Base-by-base conservation (phyloP, 371 early-diverging fungal species). In the Apophysomyces ossiformis region DNA sequence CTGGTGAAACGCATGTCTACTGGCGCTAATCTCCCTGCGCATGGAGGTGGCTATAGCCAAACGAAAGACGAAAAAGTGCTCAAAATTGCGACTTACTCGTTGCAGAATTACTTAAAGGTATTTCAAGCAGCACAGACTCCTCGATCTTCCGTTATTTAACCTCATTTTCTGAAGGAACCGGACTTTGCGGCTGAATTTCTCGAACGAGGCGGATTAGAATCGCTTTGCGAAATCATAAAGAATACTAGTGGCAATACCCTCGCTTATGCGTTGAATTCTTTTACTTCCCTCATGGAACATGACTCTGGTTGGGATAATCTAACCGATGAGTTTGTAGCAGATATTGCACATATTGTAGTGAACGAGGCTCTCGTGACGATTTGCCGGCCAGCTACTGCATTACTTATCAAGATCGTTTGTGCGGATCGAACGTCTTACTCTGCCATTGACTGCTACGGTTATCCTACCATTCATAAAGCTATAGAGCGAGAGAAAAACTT, bases 101-200 rank as follows among this genome's bases (percentile, higher is more conserved):
- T 90, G 36, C 90, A 90, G 73, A 88, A 88, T 58, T 85, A 83
- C 50, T 69, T 91, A 37, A 89, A 89, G 76, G 91, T 85, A 69
- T 39, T 18, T 12, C 18, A 45, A 11, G 43, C 13, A 39, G 37
- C 26, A 26, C 26, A 2, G 2, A 35, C 41, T 37, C 57, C 37
- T 18, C 8, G 21, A 4, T 50, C 21, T 9, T 18, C 6, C 1
- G 4, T 50, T 5, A 21, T 4, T 50, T 1, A 26, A 26, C 18
- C 56, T 13, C 6, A 15, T 57, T 36, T 8, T 38, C 12, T 4
- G 15, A 66, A 90, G 90, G 90, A 90, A 70, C 77, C 81, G 11
- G 90, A 91, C n/a, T 91, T 91, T 79, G 86, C 86, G n/a, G 80
- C 84, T 35, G 90, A 89, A 68, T 91, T 91, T 63, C 69, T 89